Conservation (phyloP, 371 early-diverging fungal species). For the Smittium mucronatum region DNA sequence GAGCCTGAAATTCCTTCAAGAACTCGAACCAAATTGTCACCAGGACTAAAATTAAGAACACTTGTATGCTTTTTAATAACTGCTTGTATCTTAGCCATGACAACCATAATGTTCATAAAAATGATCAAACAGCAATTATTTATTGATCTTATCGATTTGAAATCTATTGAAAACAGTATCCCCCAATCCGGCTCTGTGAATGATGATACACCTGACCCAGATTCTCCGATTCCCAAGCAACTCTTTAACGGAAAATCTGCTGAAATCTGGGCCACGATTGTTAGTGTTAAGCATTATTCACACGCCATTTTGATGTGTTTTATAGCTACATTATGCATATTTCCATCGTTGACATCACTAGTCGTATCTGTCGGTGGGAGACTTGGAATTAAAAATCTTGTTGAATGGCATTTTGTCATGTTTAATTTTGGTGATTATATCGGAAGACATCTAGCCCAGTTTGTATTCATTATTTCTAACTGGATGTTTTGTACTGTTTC, state of each 20-base stretch:
- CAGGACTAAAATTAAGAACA: slow-evolving; percentile 3
- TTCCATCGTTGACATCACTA: slow-evolving; percentile 60
- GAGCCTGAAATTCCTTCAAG: neutral
- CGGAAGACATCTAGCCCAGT: slow-evolving; percentile 28
- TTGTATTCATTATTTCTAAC: neutral
- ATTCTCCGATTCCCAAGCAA: neutral
- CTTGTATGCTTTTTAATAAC: slow-evolving; percentile 3
- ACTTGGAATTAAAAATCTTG: slow-evolving; percentile 36
- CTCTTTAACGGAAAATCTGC: neutral
- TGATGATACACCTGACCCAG: neutral
- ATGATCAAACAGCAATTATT: neutral
- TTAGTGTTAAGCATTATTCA: slow-evolving; percentile 34
- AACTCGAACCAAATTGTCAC: neutral
- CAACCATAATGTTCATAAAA: neutral
- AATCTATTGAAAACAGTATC: neutral
- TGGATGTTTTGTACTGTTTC: neutral
- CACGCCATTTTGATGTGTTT: slow-evolving; percentile 47
- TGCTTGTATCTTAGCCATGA: neutral
- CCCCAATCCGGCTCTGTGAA: neutral
- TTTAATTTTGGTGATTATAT: slow-evolving; percentile 66
- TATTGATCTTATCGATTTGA: neutral
- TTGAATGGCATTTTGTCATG: slow-evolving; percentile 57
- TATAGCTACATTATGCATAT: slow-evolving; percentile 52
- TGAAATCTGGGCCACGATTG: slow-evolving; percentile 20
- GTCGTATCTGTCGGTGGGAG: slow-evolving; percentile 39